Evolutionary conservation across 768 basidiomycete genomes (phyloP).

Genomic region (Melanogaster broomeanus): DNA sequence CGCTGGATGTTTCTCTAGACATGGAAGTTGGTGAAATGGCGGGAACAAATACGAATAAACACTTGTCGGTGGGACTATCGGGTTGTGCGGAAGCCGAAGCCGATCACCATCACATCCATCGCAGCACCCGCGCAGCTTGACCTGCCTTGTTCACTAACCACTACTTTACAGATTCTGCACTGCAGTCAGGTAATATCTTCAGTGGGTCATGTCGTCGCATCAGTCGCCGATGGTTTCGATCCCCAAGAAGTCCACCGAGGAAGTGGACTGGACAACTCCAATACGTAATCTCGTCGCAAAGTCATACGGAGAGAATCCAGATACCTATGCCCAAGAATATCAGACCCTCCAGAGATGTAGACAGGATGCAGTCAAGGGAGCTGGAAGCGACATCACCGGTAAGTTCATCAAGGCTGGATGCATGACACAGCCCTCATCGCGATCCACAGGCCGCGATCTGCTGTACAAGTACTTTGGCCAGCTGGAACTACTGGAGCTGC

Average conservation of each 20-base stretch:
- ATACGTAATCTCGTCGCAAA: conserved; percentile 85
- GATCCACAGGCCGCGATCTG: conserved; percentile 73
- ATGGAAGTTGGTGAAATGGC: conserved; percentile 30
- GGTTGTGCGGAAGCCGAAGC: neutral
- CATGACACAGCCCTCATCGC: neutral
- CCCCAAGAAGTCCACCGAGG: conserved; percentile 92
- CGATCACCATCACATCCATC: neutral
- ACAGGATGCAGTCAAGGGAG: conserved; percentile 95
- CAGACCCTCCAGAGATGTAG: conserved; percentile 84
- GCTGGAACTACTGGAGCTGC: conserved; percentile 92
- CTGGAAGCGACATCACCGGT: conserved; percentile 96
- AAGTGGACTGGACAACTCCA: conserved; percentile 94
- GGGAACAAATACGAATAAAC: conserved; percentile 27
- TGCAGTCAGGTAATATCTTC: neutral
- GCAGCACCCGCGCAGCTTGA: conserved; percentile 9
- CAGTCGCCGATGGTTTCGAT: conserved; percentile 91
- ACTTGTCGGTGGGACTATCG: neutral
- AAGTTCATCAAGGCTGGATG: conserved; percentile 17
- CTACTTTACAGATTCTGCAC: neutral
- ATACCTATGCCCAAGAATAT: conserved; percentile 84
- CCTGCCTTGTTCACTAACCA: neutral
- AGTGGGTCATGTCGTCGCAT: conserved; percentile 63
- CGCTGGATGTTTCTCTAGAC: conserved; percentile 77
- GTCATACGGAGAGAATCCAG: conserved; percentile 92
- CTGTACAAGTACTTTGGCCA: conserved; percentile 99